Base-by-base conservation (phyloP, 2,329 filamentous ascomycete species). In the Coleophoma crateriformis region DNA sequence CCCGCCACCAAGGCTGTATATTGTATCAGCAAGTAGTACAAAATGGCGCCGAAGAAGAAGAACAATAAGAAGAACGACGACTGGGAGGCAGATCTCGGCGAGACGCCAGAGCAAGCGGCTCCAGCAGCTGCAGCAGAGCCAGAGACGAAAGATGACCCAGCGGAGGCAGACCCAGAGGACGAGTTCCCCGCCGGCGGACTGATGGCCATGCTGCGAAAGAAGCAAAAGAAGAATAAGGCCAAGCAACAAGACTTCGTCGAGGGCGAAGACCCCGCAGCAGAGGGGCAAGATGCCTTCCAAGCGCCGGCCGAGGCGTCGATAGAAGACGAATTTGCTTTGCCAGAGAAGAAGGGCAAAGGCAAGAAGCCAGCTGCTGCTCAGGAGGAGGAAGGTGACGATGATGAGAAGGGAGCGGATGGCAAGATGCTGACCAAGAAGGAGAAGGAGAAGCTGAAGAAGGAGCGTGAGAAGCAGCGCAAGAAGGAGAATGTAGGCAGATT, bases 371-470 rank as follows among this genome's bases (percentile, higher is more conserved):
- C 72, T 47, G 57, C 63, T 51, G 55, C 55, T 15, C 55, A 73
- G 55, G 68, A 70, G 40, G 65, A 69, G 15, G 67, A 74, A 55
- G 68, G 73, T 44, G 67, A 69, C 14, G 76, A 71, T 20, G 77
- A 74, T 6, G 76, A 76, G 15, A 76, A 71, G 11, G 81, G 68
- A 7, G 77, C 75, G 4, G 74, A 75, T 51, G 85, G 85, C 41
- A 81, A 84, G 49, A 78, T 97, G 45, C 84, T 97, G 73, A 95
- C 90, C 37, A 99, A 97, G 81, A 94, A 95, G 51, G 91, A 99
- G 74, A 99, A 99, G 75, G 94, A 99, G 69, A 95, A 90, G 71
- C 78, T 92, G 64, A 97, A 92, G 79, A 99, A 96, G 74, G 94
- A 99, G 75, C 84, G 90, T 54, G 94, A 99, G 76, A 99, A 99